Evolutionary conservation across 1,284 basidiomycete species (phyloP).

Genomic region (Ganoderma multipileum): DNA sequence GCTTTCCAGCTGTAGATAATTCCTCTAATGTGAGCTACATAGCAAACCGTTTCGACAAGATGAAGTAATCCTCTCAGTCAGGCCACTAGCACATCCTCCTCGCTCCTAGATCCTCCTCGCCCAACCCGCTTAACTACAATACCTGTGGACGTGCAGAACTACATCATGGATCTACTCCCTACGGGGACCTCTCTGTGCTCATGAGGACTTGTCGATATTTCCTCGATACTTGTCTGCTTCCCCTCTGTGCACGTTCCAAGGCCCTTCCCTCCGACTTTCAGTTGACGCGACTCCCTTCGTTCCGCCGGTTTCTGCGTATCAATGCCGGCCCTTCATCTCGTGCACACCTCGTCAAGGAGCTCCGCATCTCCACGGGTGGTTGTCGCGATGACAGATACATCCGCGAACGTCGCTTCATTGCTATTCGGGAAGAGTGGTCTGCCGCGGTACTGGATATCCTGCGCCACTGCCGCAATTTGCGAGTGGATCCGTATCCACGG

Average conservation of each 20-base stretch:
- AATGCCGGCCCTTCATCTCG: background rate
- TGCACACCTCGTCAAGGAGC: background rate
- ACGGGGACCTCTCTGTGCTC: background rate
- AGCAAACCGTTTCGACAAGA: background rate
- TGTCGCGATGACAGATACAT: background rate
- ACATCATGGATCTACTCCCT: background rate
- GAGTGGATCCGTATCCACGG: background rate
- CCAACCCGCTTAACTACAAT: slow-evolving; percentile 1
- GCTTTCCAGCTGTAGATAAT: background rate
- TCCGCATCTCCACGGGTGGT: background rate
- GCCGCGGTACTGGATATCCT: slow-evolving; percentile 2
- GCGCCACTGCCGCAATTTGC: background rate
- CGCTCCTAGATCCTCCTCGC: background rate
- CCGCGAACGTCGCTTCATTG: background rate
- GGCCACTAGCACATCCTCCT: background rate
- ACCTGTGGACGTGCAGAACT: slow-evolving; percentile 3
- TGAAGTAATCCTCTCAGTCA: background rate
- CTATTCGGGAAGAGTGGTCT: background rate
- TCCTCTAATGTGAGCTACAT: background rate
- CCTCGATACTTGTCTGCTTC: background rate
- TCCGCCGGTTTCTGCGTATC: slow-evolving; percentile 5
- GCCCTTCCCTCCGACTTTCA: background rate
- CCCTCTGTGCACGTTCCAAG: slow-evolving; percentile 1
- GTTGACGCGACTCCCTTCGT: background rate
- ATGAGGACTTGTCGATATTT: slow-evolving; percentile 6